Base-by-base conservation (phyloP, 768 basidiomycete genomes). In the Suillus tomentosus region DNA sequence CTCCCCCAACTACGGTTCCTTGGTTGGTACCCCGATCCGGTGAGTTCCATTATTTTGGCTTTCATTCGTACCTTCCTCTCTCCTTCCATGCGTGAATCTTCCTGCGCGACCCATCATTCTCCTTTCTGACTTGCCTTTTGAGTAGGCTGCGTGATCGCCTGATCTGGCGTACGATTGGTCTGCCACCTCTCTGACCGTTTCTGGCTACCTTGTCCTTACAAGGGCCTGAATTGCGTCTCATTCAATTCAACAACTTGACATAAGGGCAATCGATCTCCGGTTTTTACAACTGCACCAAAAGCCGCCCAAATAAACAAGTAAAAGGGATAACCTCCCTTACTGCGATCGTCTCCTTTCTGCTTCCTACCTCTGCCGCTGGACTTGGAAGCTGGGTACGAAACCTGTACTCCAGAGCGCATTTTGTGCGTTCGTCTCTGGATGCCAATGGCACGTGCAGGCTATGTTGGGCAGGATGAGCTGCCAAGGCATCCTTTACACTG, bases 401-500 rank as follows among this genome's bases (percentile, higher is more conserved):
- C 9, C 56, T 57, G 15, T 37, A 57, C 37, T 24, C 13, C 13
- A 39, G 22, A 57, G 22, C 56, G 37, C 56, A 40, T 57, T 17
- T 57, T 14, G 22, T 39, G 37, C 37, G 22, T 24, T 57, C 22
- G 37, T 24, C 37, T 40, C 22, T 39, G 56, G 37, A 27, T 19
- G 39, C 39, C 5, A 47, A 76, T 78, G 77, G 61, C 73, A 19
- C 68, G 72, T 62, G 65, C 68, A 62, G 43, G 47, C 15, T 70
- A 67, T 62, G 31, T 66, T 34, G 58, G 63, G 42, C 60, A 70
- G 47, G 64, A 71, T 36, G 69, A 65, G 48, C 71, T 66, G 58
- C 61, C 64, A 53, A 67, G 65, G 54, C 68, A 70, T 45, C 64
- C 76, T 15, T 68, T 72, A 51, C 73, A 65, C 43, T 63, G 74